Percentiles rank a stretch among this genome's conserved stretches.
phyloP scores from a whole-genome alignment of 2,329 filamentous ascomycete genomes.

The Fusarium denticulatum region DNA sequence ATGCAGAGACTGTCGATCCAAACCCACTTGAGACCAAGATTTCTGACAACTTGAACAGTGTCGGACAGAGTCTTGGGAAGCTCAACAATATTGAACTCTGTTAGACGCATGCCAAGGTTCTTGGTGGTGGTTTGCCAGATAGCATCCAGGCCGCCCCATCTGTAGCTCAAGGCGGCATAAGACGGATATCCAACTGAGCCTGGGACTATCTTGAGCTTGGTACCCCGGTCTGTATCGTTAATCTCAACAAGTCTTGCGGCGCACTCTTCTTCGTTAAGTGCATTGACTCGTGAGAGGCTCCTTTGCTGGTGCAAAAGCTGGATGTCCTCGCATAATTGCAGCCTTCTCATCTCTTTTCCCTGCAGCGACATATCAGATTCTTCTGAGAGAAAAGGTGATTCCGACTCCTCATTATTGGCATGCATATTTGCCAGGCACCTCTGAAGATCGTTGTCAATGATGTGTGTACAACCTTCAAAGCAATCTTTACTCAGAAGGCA shows the following conservation, averaged over 20 bases:
- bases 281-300: fast-evolving
- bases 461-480: background rate
- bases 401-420: fast-evolving
- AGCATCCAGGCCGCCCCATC: background rate
- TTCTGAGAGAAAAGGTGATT: too few relatives aligned
- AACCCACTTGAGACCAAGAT: background rate
- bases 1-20: constrained; percentile 12
- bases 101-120: background rate
- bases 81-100: background rate
- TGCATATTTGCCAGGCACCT: fast-evolving
- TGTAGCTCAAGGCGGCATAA: background rate
- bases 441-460: background rate
- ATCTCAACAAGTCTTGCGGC: background rate
- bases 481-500: background rate
- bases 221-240: fast-evolving
- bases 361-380: fast-evolving
- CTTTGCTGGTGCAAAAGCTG: background rate
- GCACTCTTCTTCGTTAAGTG: background rate
- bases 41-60: background rate
- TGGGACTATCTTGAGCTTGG: background rate
- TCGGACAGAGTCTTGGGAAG: background rate
- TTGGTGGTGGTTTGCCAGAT: background rate
- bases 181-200: background rate
- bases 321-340: background rate
- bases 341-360: background rate